A percentile compares a stretch with the other conserved stretches of the same genome.
phyloP scores from a whole-genome alignment of 2,329 filamentous ascomycete species.

The Fusarium sp. region DNA sequence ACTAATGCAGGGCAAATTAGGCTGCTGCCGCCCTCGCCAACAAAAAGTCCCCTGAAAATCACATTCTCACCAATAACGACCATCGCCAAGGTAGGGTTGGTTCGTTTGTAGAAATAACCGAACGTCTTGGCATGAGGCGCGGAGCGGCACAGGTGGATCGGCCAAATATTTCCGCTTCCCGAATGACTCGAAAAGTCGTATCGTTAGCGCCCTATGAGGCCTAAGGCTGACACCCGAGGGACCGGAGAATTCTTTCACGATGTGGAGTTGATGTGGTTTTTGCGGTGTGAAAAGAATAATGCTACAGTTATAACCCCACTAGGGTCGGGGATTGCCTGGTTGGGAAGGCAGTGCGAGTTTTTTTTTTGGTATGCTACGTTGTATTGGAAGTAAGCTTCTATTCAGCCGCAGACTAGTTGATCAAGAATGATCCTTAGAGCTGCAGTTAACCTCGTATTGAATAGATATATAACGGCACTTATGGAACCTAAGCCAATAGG shows the following conservation, averaged over 20 bases:
- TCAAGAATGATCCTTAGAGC: background rate
- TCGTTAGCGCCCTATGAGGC: background rate
- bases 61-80: background rate
- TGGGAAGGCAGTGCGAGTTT: background rate
- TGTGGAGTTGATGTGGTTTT: background rate
- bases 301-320: background rate
- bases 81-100: background rate
- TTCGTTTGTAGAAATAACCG: background rate
- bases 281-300: background rate
- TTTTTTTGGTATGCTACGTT: background rate
- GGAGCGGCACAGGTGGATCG: background rate
- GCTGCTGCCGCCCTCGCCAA: background rate
- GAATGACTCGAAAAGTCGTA: background rate
- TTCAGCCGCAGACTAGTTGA: background rate
- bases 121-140: background rate
- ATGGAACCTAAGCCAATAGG: background rate
- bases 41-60: background rate
- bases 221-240: background rate
- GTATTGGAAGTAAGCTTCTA: background rate
- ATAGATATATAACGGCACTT: background rate
- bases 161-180: background rate
- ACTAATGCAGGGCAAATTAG: background rate
- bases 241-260: background rate
- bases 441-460: background rate
- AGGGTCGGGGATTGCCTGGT: background rate